These are phyloP conservation scores for Cetraspora pellucida DNA, from an alignment of 192 early-diverging fungal genomes.

Conservation along the genomic window DNA sequence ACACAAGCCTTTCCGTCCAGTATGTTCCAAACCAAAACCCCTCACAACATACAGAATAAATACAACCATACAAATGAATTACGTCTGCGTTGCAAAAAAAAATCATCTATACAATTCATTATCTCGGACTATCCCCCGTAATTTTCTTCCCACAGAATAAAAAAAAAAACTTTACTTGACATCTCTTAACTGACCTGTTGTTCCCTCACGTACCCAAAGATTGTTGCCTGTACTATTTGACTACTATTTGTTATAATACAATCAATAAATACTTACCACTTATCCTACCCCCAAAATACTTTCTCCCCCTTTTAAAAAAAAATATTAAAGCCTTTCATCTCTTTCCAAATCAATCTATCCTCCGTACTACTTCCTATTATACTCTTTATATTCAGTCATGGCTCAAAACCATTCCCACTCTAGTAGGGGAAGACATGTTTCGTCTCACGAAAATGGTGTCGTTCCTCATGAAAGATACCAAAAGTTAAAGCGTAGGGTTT, in stretches of 20 bases:
- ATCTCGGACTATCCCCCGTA: neutral
- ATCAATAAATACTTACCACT: neutral
- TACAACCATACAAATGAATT: constrained; percentile 28
- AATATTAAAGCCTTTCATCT: no score
- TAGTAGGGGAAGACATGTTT: constrained; percentile 6
- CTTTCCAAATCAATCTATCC: no score
- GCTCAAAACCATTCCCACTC: constrained; percentile 30
- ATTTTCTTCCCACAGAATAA: constrained; percentile 19
- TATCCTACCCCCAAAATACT: neutral
- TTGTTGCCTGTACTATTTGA: neutral
- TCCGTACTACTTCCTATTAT: neutral
- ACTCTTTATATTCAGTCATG: neutral
- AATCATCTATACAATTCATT: constrained; percentile 15
- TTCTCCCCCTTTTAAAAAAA: no score
- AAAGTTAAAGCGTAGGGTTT: constrained; percentile 18
- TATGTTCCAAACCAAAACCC: constrained; percentile 25
- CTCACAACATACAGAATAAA: constrained; percentile 20
- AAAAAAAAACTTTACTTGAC: neutral
- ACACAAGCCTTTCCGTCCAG: constrained; percentile 25
- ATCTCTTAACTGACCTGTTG: constrained; percentile 5
- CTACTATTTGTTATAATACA: neutral
- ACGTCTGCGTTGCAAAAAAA: constrained; percentile 27
- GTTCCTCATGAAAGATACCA: constrained; percentile 24
- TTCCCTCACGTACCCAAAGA: constrained; percentile 21
- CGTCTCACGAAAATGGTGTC: constrained; percentile 16